Evolutionary conservation across 345 rosid species (phyloP).

Genomic region (Camelina laxa): DNA sequence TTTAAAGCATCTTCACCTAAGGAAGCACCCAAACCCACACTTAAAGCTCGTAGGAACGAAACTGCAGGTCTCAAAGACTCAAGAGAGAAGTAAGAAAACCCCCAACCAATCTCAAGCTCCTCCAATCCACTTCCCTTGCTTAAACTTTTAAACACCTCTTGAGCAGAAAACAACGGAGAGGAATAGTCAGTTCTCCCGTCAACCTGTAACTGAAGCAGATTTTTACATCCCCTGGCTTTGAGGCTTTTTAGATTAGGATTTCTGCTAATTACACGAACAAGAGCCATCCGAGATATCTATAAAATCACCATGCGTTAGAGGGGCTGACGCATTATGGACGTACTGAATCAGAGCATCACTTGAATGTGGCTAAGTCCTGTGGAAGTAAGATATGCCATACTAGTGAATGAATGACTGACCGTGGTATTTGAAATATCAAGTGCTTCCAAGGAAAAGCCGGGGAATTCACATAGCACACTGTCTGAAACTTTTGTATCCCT

Average conservation of each 20-base stretch:
- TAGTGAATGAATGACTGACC: conserved; percentile 51
- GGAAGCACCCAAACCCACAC: conserved; percentile 79
- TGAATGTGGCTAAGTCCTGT: not conserved
- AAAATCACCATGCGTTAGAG: conserved; percentile 30
- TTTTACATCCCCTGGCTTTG: conserved; percentile 71
- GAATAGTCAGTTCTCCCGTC: conserved; percentile 28
- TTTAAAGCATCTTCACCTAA: conserved; percentile 60
- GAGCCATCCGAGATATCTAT: conserved; percentile 68
- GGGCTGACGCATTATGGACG: not conserved
- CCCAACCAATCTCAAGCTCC: conserved; percentile 79
- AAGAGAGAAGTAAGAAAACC: conserved; percentile 58
- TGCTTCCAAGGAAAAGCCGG: conserved; percentile 69
- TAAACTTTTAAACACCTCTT: conserved; percentile 48
- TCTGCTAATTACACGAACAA: conserved; percentile 53
- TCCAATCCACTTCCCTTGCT: conserved; percentile 57
- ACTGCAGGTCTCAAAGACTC: conserved; percentile 66
- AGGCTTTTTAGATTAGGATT: conserved; percentile 66
- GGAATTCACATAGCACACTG: conserved; percentile 56
- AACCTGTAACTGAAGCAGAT: conserved; percentile 50
- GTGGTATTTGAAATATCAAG: conserved; percentile 76
- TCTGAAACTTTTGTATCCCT: conserved; percentile 65
- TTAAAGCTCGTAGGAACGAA: conserved; percentile 50
- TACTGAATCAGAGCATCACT: not conserved
- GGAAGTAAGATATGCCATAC: not conserved
- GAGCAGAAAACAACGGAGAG: conserved; percentile 37